A percentile compares a stretch with the other conserved stretches of the same genome.
Evolutionary conservation across 2,329 filamentous ascomycete species (phyloP).

Genomic region (Sporothrix globosa): DNA sequence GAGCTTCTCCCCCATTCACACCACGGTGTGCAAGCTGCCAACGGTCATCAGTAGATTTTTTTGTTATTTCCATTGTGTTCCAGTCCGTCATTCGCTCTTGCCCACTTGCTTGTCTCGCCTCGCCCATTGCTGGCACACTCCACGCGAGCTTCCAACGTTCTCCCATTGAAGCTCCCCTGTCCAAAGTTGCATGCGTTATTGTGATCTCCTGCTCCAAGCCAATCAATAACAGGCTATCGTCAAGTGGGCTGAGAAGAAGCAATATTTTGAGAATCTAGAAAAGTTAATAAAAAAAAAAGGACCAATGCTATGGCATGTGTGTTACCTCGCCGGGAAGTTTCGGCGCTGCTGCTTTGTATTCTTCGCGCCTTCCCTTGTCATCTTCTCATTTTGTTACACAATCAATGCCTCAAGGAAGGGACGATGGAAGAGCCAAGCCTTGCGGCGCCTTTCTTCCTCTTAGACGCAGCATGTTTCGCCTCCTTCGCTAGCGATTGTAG

Average conservation of each 20-base stretch:
- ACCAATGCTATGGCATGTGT: not conserved
- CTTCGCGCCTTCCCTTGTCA: slow-evolving; percentile 8
- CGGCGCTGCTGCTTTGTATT: not conserved
- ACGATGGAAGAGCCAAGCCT: too few species aligned
- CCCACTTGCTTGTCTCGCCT: not conserved
- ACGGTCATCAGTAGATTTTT: not conserved
- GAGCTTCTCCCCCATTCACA: slow-evolving; percentile 8
- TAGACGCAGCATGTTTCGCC: not conserved
- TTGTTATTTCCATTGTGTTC: not conserved
- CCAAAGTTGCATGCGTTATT: not conserved
- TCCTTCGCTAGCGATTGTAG: not conserved
- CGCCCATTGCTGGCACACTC: not conserved
- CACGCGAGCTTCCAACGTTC: not conserved
- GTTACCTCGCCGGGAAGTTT: not conserved
- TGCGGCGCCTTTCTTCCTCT: not conserved
- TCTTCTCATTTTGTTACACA: not conserved
- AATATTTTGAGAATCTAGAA: not conserved
- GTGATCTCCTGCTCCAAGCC: not conserved
- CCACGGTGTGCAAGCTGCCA: slow-evolving; percentile 20
- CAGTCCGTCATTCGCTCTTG: not conserved
- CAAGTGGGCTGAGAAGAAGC: not conserved
- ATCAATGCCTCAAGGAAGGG: not conserved
- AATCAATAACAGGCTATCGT: not conserved
- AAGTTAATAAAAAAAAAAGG: not conserved
- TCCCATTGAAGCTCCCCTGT: slow-evolving; percentile 9